Percentiles rank a stretch among this genome's conserved stretches.
Conservation (phyloP, 768 basidiomycete genomes). For the Hypholoma fasciculare region DNA sequence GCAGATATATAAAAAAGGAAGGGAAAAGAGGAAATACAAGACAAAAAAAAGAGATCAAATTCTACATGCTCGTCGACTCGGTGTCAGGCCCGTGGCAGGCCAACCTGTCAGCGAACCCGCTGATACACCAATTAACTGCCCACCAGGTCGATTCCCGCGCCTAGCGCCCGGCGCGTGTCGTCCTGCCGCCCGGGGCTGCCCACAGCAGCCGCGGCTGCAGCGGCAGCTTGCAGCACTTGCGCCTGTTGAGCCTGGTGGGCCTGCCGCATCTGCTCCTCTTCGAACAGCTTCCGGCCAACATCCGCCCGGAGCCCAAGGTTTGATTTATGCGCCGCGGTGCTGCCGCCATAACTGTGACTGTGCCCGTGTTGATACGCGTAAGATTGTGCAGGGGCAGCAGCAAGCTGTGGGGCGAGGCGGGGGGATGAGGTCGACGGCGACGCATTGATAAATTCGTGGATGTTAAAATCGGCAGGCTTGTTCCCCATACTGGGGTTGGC, state of each 20-base stretch:
- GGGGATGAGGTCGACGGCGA: conserved; percentile 47
- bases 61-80: neutral
- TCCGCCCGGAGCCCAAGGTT: conserved; percentile 59
- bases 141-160: conserved; percentile 46
- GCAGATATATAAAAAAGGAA: neutral
- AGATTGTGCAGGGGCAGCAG: neutral
- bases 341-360: conserved; percentile 1
- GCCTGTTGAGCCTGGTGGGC: conserved; percentile 21
- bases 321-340: conserved; percentile 1
- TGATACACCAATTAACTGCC: conserved; percentile 30
- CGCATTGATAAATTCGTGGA: conserved; percentile 72
- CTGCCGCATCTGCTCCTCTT: conserved; percentile 63
- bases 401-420: neutral
- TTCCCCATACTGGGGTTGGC: neutral
- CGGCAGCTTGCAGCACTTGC: conserved; percentile 23
- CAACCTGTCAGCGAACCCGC: neutral
- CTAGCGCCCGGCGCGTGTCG: conserved; percentile 28
- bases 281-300: conserved; percentile 67
- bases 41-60: neutral
- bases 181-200: conserved; percentile 11
- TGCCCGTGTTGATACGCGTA: neutral
- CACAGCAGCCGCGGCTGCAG: conserved; percentile 13
- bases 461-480: conserved; percentile 47
- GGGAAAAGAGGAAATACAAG: neutral
- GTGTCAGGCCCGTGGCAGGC: neutral